These are phyloP conservation scores for Thozetella sp. DNA, from an alignment of 495 filamentous ascomycete genomes.

Conservation along the genomic window DNA sequence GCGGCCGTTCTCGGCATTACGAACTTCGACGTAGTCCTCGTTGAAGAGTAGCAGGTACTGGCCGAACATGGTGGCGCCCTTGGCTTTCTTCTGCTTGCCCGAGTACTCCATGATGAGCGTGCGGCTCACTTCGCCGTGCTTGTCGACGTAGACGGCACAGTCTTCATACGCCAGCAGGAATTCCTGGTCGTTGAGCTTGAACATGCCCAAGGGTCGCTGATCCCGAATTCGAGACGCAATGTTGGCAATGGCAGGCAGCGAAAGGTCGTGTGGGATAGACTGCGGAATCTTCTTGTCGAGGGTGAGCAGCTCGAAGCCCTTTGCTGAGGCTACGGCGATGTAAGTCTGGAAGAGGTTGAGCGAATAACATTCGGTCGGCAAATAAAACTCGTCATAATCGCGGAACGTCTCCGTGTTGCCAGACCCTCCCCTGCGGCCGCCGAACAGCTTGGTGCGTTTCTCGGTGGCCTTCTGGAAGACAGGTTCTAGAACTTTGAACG, in stretches of 20 bases:
- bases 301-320: slow-evolving; percentile 94
- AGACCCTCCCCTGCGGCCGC: slow-evolving; percentile 44
- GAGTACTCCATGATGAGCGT: slow-evolving; percentile 97
- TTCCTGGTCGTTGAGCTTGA: slow-evolving; percentile 88
- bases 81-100: slow-evolving; percentile 80
- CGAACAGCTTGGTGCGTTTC: slow-evolving; percentile 72
- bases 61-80: slow-evolving; percentile 73
- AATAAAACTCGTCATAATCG: slow-evolving; percentile 98
- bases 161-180: slow-evolving; percentile 94
- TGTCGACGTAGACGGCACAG: slow-evolving; percentile 96
- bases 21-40: slow-evolving; percentile 88
- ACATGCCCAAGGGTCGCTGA: slow-evolving; percentile 91
- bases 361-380: slow-evolving; percentile 91
- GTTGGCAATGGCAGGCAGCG: slow-evolving; percentile 69
- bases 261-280: slow-evolving; percentile 81
- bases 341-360: slow-evolving; percentile 95
- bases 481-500: slow-evolving; percentile 95
- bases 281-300: slow-evolving; percentile 94
- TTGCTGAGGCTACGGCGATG: slow-evolving; percentile 86
- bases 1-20: slow-evolving; percentile 94
- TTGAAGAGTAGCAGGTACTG: slow-evolving; percentile 84
- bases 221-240: slow-evolving; percentile 80
- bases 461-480: slow-evolving; percentile 86
- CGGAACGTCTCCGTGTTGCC: slow-evolving; percentile 94
- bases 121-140: slow-evolving; percentile 92